These are phyloP conservation scores for Eucalyptus pauciflora DNA, from an alignment of 345 rosid species.

Conservation along the genomic window DNA sequence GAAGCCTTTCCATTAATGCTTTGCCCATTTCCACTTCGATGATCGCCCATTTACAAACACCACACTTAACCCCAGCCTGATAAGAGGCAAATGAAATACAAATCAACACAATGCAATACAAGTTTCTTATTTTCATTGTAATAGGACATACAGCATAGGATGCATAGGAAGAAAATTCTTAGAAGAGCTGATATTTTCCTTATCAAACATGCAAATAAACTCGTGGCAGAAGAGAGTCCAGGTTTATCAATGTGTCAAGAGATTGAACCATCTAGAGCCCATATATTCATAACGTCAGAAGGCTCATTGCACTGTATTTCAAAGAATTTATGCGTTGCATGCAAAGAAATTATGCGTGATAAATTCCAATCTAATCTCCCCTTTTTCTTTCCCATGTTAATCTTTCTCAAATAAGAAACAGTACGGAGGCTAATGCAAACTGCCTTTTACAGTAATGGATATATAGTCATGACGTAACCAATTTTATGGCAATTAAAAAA, in stretches of 20 bases:
- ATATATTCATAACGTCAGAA: not conserved
- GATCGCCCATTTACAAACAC: slow-evolving; percentile 41
- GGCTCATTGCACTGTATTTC: not conserved
- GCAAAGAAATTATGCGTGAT: not conserved
- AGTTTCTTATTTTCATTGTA: not conserved
- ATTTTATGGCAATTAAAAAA: not conserved
- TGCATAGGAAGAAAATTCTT: not conserved
- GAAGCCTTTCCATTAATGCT: slow-evolving; percentile 27
- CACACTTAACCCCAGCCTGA: not conserved
- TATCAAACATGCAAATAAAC: not conserved
- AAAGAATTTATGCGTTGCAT: not conserved
- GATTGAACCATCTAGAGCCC: not conserved
- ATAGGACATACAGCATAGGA: not conserved
- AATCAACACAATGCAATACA: not conserved
- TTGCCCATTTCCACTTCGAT: slow-evolving; percentile 38
- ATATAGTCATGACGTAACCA: not conserved
- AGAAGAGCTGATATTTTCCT: not conserved
- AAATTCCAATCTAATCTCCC: not conserved
- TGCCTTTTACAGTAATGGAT: not conserved
- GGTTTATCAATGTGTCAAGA: not conserved
- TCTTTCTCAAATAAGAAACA: not conserved
- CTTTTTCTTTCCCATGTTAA: not conserved
- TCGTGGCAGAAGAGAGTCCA: not conserved
- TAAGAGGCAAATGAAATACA: not conserved
- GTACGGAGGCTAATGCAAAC: not conserved